phyloP scores from a whole-genome alignment of 164 flowering plant species.

The Liriodendron chinense region DNA sequence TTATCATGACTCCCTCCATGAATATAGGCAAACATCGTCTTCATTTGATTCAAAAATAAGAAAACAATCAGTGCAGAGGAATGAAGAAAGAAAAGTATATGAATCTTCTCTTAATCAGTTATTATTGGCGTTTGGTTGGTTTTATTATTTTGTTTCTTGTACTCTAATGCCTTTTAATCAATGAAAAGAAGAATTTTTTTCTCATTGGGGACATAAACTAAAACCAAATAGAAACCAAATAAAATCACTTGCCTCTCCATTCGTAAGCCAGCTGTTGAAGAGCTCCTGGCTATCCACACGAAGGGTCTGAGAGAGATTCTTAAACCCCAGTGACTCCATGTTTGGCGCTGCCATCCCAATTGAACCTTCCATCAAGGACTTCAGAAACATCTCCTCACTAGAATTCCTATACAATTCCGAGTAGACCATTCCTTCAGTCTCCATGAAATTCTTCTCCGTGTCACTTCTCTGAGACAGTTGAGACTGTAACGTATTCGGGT shows the following conservation, averaged over 20 bases:
- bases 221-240: slow-evolving; percentile 6
- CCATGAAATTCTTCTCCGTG: slow-evolving; percentile 31
- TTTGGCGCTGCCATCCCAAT: slow-evolving; percentile 54
- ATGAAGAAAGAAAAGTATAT: too few species aligned
- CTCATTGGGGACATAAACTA: neutral
- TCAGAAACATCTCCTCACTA: slow-evolving; percentile 65
- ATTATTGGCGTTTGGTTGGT: too few species aligned
- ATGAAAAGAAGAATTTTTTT: too few species aligned
- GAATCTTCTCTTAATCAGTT: too few species aligned
- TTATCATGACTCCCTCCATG: too few species aligned
- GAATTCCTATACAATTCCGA: slow-evolving; percentile 60
- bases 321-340: slow-evolving; percentile 76
- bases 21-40: too few species aligned
- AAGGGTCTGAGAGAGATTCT: slow-evolving; percentile 49
- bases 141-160: too few species aligned
- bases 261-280: slow-evolving; percentile 72
- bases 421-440: slow-evolving; percentile 49
- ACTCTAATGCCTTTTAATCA: too few species aligned
- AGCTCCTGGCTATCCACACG: slow-evolving; percentile 76
- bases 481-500: slow-evolving; percentile 12
- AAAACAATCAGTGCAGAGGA: too few species aligned
- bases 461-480: slow-evolving; percentile 20
- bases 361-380: slow-evolving; percentile 59
- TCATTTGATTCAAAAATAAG: too few species aligned
- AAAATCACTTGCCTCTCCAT: slow-evolving; percentile 65